Conservation (phyloP, 1,284 basidiomycete genomes). For the Cryptococcus floricola region DNA sequence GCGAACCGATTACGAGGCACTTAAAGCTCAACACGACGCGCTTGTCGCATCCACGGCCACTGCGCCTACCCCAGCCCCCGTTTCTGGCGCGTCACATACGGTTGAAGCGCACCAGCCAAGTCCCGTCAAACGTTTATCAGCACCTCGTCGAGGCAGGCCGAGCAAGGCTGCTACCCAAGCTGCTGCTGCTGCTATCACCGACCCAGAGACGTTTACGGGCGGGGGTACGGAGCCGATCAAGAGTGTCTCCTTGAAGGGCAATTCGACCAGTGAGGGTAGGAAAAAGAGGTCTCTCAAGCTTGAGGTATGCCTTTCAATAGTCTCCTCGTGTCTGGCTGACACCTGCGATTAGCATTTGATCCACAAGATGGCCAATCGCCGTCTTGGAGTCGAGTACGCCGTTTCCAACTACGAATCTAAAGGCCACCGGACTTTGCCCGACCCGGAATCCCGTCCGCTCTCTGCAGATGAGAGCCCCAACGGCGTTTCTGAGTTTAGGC, state of each 20-base stretch:
- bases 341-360: slow-evolving; percentile 34
- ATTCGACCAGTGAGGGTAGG: slow-evolving; percentile 10
- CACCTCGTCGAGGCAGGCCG: not conserved
- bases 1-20: slow-evolving; percentile 34
- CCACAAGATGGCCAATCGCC: slow-evolving; percentile 45
- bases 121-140: not conserved
- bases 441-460: slow-evolving; percentile 23
- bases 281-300: slow-evolving; percentile 43
- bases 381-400: slow-evolving; percentile 42
- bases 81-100: not conserved
- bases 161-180: not conserved
- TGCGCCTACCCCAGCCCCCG: not conserved
- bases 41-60: slow-evolving; percentile 17
- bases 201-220: not conserved
- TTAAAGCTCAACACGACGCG: slow-evolving; percentile 37
- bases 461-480: slow-evolving; percentile 28
- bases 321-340: not conserved
- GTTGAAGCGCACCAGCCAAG: not conserved
- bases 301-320: slow-evolving; percentile 22
- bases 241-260: too few relatives aligned
- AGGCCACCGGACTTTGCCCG: slow-evolving; percentile 36
- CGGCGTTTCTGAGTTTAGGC: slow-evolving; percentile 38
- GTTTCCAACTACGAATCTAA: slow-evolving; percentile 32
- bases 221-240: too few relatives aligned
- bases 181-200: not conserved